Conservation (phyloP, 805 yeast genomes). For the Candida takata region DNA sequence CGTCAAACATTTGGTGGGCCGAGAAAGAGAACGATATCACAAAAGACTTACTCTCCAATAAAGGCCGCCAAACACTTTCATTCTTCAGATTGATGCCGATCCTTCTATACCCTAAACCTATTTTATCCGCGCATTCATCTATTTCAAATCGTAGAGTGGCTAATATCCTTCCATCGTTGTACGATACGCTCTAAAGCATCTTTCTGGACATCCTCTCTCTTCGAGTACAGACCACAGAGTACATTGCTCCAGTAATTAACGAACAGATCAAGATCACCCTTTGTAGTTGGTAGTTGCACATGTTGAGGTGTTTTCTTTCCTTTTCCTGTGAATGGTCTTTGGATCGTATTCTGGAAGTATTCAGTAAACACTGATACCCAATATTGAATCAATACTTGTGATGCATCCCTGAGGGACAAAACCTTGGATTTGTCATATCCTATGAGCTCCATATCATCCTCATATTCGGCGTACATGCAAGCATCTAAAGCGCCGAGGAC, state of each 20-base stretch:
- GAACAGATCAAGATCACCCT: constrained; percentile 32
- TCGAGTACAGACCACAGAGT: constrained; percentile 35
- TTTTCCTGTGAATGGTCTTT: constrained; percentile 17
- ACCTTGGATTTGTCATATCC: constrained; percentile 38
- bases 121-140: not conserved
- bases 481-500: constrained; percentile 40
- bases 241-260: constrained; percentile 46
- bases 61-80: constrained; percentile 19
- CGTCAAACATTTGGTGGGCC: constrained; percentile 18
- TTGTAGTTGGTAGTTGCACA: constrained; percentile 24
- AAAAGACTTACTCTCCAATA: constrained; percentile 17
- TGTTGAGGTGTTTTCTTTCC: constrained; percentile 24
- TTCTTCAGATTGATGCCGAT: not conserved
- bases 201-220: constrained; percentile 27
- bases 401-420: constrained; percentile 34
- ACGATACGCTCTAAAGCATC: constrained; percentile 26
- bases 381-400: constrained; percentile 35
- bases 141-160: not conserved
- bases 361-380: constrained; percentile 54
- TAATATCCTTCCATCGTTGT: constrained; percentile 29
- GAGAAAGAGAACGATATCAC: constrained; percentile 17
- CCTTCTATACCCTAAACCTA: not conserved
- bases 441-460: constrained; percentile 43
- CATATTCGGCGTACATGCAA: constrained; percentile 49
- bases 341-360: constrained; percentile 28